A percentile compares a stretch with the other conserved stretches of the same genome.
Evolutionary conservation across 345 rosid species (phyloP).

Genomic region (Lenwebbia sp.): DNA sequence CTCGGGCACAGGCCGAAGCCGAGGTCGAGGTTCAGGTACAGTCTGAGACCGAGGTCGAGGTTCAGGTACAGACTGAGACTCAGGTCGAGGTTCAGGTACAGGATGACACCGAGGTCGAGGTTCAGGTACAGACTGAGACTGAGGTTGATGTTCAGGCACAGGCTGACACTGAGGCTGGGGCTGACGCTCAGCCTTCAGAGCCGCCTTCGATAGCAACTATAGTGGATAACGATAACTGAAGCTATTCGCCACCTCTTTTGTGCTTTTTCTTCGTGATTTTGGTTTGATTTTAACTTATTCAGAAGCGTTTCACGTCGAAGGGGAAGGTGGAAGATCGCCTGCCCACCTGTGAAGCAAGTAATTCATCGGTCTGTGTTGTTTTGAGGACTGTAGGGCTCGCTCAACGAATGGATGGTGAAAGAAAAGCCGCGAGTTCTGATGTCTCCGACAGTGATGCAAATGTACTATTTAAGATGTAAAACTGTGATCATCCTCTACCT

Average conservation of each 20-base stretch:
- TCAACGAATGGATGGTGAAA: background rate
- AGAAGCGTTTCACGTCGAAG: constrained; percentile 8
- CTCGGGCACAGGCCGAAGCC: constrained; percentile 9
- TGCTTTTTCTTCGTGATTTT: constrained; percentile 3
- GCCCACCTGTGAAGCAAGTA: background rate
- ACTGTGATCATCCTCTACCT: constrained; percentile 3
- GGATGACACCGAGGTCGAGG: background rate
- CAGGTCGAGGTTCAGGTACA: constrained; percentile 7
- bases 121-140: background rate
- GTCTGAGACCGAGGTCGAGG: background rate
- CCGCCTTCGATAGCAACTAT: background rate
- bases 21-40: constrained; percentile 1
- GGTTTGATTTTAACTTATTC: background rate
- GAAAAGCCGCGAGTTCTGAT: background rate
- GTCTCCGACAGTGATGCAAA: background rate
- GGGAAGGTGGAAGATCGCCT: constrained; percentile 51
- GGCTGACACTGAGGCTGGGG: background rate
- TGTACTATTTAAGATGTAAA: background rate
- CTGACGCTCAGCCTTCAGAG: background rate
- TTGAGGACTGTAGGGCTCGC: background rate
- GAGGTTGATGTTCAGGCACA: constrained; percentile 11
- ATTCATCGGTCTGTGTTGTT: background rate
- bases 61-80: constrained; percentile 15
- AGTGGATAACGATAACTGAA: background rate
- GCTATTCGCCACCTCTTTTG: background rate